Percentiles rank a stretch among this genome's conserved stretches.
Conservation (phyloP, 2,329 filamentous ascomycete species). For the Huntiella moniliformis region DNA sequence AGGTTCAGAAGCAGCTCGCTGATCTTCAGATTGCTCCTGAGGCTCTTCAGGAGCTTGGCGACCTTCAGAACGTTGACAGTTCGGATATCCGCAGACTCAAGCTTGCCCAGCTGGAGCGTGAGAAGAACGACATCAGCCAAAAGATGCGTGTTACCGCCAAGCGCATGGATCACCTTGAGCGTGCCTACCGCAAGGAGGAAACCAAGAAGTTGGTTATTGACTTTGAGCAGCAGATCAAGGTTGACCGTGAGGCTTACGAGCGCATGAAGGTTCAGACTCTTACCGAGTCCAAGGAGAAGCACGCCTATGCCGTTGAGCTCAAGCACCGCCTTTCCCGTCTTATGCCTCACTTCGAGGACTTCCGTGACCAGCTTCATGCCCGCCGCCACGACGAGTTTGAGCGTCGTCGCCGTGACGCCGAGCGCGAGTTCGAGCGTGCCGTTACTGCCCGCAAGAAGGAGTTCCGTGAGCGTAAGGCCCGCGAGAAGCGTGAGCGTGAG, state of each 20-base stretch:
- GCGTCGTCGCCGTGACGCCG: constrained; percentile 75
- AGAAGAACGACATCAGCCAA: constrained; percentile 92
- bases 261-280: constrained; percentile 59
- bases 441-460: constrained; percentile 79
- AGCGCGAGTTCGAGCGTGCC: constrained; percentile 83
- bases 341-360: constrained; percentile 66
- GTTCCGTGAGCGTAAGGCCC: constrained; percentile 60
- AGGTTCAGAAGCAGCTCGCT: constrained; percentile 79
- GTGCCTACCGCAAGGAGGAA: constrained; percentile 91
- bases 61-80: constrained; percentile 73
- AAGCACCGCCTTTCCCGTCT: constrained; percentile 82
- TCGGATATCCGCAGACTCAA: constrained; percentile 87
- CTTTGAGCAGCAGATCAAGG: constrained; percentile 64
- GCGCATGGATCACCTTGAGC: constrained; percentile 90
- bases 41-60: constrained; percentile 50
- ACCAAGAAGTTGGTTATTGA: constrained; percentile 76
- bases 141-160: constrained; percentile 82
- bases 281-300: constrained; percentile 65
- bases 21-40: constrained; percentile 83
- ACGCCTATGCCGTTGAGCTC: constrained; percentile 77
- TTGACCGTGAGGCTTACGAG: constrained; percentile 65
- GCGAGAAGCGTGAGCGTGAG: constrained; percentile 69
- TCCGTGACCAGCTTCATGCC: constrained; percentile 65
- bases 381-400: constrained; percentile 90
- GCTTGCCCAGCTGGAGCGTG: constrained; percentile 84